phyloP scores from a whole-genome alignment of 2,329 filamentous ascomycete species.

The Cytospora piceicola region DNA sequence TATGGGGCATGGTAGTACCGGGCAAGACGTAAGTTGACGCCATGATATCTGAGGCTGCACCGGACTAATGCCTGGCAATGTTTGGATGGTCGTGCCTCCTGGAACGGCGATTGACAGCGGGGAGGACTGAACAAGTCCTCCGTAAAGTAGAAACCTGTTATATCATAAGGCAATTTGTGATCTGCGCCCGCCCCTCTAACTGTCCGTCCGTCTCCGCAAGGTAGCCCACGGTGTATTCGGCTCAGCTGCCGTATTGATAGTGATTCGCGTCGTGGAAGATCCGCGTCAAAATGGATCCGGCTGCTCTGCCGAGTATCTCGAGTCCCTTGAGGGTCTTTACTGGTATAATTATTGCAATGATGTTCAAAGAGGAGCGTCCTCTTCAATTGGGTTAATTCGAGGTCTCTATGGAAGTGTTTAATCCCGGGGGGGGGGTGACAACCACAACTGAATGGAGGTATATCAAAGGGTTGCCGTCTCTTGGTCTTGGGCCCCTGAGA shows the following conservation, averaged over 20 bases:
- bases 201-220: conserved; percentile 25
- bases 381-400: conserved; percentile 17
- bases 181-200: conserved; percentile 6
- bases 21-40: conserved; percentile 59
- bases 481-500: conserved; percentile 28
- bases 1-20: conserved; percentile 54
- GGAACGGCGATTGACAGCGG: not conserved
- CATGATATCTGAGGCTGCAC: conserved; percentile 41
- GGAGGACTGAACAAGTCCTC: not conserved
- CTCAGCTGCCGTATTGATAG: conserved; percentile 16
- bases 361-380: conserved; percentile 1
- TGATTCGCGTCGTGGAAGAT: conserved; percentile 20
- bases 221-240: conserved; percentile 22
- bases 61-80: conserved; percentile 9
- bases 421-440: conserved; percentile 9
- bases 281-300: not conserved
- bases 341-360: not conserved
- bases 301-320: not conserved
- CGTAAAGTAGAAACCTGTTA: conserved; percentile 18
- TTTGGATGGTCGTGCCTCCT: conserved; percentile 12
- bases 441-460: not conserved
- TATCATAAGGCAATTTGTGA: conserved; percentile 21
- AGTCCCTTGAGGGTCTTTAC: not conserved
- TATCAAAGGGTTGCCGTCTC: not conserved
- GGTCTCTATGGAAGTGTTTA: conserved; percentile 1